Conservation (phyloP, 2,329 filamentous ascomycete genomes). For the Aspergillus texensis region DNA sequence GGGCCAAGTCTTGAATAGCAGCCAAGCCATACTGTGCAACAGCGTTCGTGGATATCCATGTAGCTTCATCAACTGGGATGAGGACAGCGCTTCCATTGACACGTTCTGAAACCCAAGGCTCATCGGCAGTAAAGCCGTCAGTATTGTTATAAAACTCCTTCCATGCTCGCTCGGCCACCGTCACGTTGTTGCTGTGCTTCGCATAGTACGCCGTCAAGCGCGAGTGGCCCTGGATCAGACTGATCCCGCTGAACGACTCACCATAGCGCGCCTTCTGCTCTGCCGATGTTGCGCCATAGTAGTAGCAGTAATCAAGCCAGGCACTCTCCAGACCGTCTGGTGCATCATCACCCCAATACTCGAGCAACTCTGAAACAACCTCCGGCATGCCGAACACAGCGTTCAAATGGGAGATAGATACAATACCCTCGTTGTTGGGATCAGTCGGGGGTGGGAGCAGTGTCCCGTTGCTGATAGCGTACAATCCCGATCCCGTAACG, state of each 20-base stretch:
- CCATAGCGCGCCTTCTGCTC: conserved; percentile 61
- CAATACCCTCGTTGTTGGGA: conserved; percentile 53
- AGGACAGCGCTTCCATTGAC: conserved; percentile 51
- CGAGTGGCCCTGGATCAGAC: conserved; percentile 60
- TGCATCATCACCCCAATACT: conserved; percentile 50
- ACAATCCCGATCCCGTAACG: conserved; percentile 58
- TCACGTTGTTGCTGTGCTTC: conserved; percentile 46
- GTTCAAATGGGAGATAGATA: conserved; percentile 59
- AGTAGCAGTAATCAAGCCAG: conserved; percentile 64
- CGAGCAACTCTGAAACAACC: conserved; percentile 58
- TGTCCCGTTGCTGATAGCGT: conserved; percentile 53
- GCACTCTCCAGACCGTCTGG: conserved; percentile 56
- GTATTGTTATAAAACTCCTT: conserved; percentile 48
- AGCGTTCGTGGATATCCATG: conserved; percentile 61
- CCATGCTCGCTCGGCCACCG: conserved; percentile 57
- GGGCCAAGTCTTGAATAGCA: conserved; percentile 56
- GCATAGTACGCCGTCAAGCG: conserved; percentile 61
- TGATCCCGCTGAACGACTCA: conserved; percentile 50
- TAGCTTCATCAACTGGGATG: conserved; percentile 56
- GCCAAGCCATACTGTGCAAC: conserved; percentile 60
- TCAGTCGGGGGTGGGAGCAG: conserved; percentile 58
- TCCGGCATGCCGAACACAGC: conserved; percentile 63
- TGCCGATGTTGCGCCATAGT: conserved; percentile 53
- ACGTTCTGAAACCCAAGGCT: conserved; percentile 12
- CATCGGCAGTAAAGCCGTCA: conserved; percentile 20